Evolutionary conservation across 2,329 filamentous ascomycete species (phyloP).

Genomic region (Sclerotinia trifoliorum): DNA sequence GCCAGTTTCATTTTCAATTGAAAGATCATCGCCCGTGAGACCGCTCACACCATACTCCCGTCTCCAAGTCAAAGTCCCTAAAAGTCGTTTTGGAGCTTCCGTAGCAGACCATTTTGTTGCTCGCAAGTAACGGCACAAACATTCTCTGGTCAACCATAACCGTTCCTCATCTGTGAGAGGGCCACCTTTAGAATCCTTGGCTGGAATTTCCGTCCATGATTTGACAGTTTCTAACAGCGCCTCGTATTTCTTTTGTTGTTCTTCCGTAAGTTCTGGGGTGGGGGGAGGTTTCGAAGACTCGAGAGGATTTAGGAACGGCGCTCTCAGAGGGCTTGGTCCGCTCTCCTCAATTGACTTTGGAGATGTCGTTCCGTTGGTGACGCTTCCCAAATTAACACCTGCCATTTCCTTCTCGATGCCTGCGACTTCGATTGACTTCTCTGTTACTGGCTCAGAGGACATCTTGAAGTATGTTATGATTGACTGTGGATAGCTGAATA

Average conservation of each 20-base stretch:
- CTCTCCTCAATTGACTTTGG: constrained; percentile 26
- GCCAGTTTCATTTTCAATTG: constrained; percentile 91
- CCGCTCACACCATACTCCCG: constrained; percentile 78
- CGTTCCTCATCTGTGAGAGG: constrained; percentile 77
- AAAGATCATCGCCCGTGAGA: constrained; percentile 82
- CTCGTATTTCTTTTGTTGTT: constrained; percentile 81
- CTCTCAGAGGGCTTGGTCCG: constrained; percentile 45
- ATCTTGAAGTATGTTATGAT: constrained; percentile 8
- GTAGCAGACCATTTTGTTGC: constrained; percentile 86
- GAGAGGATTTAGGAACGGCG: constrained; percentile 37
- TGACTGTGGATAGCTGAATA: neutral
- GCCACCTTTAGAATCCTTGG: constrained; percentile 56
- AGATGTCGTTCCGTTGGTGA: neutral
- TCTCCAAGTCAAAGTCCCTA: constrained; percentile 80
- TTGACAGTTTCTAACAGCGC: constrained; percentile 69
- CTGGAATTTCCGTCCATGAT: constrained; percentile 68
- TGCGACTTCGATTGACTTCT: constrained; percentile 2
- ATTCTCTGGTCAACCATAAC: constrained; percentile 90
- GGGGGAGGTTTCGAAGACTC: constrained; percentile 44
- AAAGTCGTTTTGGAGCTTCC: constrained; percentile 75
- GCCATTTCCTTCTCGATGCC: constrained; percentile 22
- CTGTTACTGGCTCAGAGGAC: constrained; percentile 16
- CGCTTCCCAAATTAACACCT: constrained; percentile 8
- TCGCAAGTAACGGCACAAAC: constrained; percentile 86
- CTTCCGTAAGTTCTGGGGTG: constrained; percentile 62